Evolutionary conservation across 345 rosid genomes (phyloP).

Genomic region (Microthlaspi erraticum): DNA sequence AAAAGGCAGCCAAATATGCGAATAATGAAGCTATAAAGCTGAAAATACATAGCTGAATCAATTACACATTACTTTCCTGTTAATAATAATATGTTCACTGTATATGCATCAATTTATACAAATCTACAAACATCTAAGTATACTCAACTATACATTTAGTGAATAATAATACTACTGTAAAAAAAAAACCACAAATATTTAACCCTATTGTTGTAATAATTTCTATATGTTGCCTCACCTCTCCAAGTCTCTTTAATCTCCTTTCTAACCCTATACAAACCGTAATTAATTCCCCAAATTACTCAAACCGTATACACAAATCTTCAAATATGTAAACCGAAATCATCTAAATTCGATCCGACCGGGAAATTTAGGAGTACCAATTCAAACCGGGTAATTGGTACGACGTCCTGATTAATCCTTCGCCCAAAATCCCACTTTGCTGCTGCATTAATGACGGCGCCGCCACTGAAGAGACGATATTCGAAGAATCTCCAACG

Average conservation of each 20-base stretch:
- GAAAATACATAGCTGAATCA: neutral
- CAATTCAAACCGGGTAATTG: slow-evolving; percentile 78
- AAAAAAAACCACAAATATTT: neutral
- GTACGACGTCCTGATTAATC: slow-evolving; percentile 53
- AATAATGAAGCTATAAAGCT: neutral
- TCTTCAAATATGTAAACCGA: slow-evolving; percentile 17
- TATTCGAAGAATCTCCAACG: slow-evolving; percentile 34
- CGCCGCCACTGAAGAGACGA: slow-evolving; percentile 21
- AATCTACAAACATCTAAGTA: slow-evolving; percentile 19
- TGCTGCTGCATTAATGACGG: slow-evolving; percentile 37
- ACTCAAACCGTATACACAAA: slow-evolving; percentile 34
- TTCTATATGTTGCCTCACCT: slow-evolving; percentile 35
- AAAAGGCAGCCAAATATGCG: neutral
- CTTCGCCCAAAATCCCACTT: slow-evolving; percentile 59
- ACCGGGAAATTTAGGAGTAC: slow-evolving; percentile 50
- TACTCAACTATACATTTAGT: slow-evolving; percentile 8
- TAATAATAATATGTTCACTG: neutral
- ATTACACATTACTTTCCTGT: slow-evolving; percentile 4
- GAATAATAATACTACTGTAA: neutral
- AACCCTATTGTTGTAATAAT: slow-evolving; percentile 22
- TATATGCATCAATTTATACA: slow-evolving; percentile 27
- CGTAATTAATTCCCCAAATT: slow-evolving; percentile 28
- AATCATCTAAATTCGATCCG: slow-evolving; percentile 2
- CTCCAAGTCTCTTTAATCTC: slow-evolving; percentile 33
- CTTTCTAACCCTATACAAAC: slow-evolving; percentile 32